Evolutionary conservation across 2,329 filamentous ascomycete genomes (phyloP).

Genomic region (Xylaria sp.): DNA sequence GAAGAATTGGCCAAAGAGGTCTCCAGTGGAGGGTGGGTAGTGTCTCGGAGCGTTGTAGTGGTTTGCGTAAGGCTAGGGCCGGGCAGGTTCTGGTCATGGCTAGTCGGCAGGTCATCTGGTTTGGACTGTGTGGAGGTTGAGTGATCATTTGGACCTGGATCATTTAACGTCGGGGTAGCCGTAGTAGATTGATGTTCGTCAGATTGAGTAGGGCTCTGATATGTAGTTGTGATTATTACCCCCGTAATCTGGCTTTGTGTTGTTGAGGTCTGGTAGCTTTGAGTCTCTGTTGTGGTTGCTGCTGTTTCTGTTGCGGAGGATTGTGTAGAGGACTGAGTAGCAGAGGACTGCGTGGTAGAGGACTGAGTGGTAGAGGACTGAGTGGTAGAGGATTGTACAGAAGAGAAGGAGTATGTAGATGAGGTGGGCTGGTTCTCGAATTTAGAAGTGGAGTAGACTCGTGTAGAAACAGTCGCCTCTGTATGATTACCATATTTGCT

Average conservation of each 20-base stretch:
- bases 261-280: neutral
- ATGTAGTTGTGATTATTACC: constrained; percentile 1
- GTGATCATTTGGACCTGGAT: neutral
- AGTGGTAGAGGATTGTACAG: neutral
- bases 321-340: neutral
- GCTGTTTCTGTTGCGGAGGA: neutral
- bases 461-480: neutral
- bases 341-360: neutral
- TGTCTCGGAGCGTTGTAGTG: neutral
- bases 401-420: neutral
- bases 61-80: neutral
- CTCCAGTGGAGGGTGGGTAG: neutral
- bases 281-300: neutral
- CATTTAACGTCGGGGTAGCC: neutral
- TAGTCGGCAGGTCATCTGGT: neutral
- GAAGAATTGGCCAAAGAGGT: too few species aligned
- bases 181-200: neutral
- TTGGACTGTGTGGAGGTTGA: constrained; percentile 1
- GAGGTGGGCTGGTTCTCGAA: neutral
- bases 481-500: constrained; percentile 34
- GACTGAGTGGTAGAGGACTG: neutral
- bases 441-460: neutral
- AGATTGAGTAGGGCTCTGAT: too few species aligned
- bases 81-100: neutral
- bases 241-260: constrained; percentile 5